These are phyloP conservation scores for Reticulascus tulasneorum DNA, from an alignment of 2,329 filamentous ascomycete species.

Conservation along the genomic window DNA sequence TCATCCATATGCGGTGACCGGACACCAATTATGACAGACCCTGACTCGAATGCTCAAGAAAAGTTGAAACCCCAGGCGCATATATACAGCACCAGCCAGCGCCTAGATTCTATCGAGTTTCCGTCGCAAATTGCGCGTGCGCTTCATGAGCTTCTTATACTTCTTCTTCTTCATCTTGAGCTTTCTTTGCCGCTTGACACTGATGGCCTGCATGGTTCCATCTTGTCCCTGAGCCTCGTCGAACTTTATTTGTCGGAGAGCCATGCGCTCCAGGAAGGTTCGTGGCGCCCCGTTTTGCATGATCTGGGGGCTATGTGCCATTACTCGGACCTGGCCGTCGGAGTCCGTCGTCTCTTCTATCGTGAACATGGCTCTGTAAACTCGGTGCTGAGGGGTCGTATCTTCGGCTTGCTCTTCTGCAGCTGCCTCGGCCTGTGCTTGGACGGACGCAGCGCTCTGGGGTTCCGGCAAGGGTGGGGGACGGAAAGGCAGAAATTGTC, in stretches of 20 bases:
- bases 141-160: slow-evolving; percentile 98
- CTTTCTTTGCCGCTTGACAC: slow-evolving; percentile 87
- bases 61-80: slow-evolving; percentile 9
- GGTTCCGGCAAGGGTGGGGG: slow-evolving; percentile 77
- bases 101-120: slow-evolving; percentile 68
- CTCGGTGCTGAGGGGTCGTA: slow-evolving; percentile 41
- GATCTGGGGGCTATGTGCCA: slow-evolving; percentile 57
- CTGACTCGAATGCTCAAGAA: slow-evolving; percentile 15
- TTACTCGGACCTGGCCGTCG: slow-evolving; percentile 56
- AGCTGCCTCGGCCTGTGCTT: slow-evolving; percentile 21
- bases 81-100: slow-evolving; percentile 19
- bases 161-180: slow-evolving; percentile 99
- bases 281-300: slow-evolving; percentile 45
- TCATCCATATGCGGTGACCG: slow-evolving; percentile 6
- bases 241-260: slow-evolving; percentile 57
- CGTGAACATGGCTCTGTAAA: slow-evolving; percentile 62
- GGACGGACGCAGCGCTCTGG: slow-evolving; percentile 34
- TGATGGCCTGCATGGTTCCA: slow-evolving; percentile 71
- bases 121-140: slow-evolving; percentile 81
- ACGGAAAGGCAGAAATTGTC: slow-evolving; percentile 73
- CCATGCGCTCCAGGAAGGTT: slow-evolving; percentile 68
- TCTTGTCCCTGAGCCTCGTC: slow-evolving; percentile 47
- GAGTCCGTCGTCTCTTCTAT: slow-evolving; percentile 63
- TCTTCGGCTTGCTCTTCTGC: slow-evolving; percentile 31
- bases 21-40: slow-evolving; percentile 12